Evolutionary conservation across 1,284 basidiomycete genomes (phyloP), one percentile per base, ranked within the genome.

Genomic region (Ustilago bromivora): DNA sequence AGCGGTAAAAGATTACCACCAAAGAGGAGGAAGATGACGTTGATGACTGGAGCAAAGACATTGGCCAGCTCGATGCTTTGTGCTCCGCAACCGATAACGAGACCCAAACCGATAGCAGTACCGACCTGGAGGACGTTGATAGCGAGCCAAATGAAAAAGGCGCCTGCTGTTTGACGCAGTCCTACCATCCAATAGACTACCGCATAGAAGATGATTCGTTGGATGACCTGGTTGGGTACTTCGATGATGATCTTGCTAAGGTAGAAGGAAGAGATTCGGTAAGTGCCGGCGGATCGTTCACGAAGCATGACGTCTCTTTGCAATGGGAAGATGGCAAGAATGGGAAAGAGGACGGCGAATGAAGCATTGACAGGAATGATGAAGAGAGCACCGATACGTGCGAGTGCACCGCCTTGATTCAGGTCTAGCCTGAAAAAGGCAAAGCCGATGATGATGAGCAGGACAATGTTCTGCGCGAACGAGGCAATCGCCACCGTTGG

Each of bases 1-100:
- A 75, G 61, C 10, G 80, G 80, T 4, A 82, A 52, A 10, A 82
- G 55, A 36, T 79, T 80, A 3, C 77, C 76, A 31, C 79, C 80
- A 17, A 82, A 82, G 11, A 82, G 73, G 3, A 82, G 64, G 57
- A 78, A 80, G 58, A 80, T 52, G 41, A 81, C 80, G 61, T 78
- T 81, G 67, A 81, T 78, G 19, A 80, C 63, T 17, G 80, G 80
- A 11, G 80, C 80, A 36, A 81, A 70, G 40, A 81, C 72, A 51
- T 78, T 79, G 17, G 77, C 79, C 3, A 79, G 51, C 23, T 81
- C 73, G 38, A 81, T 73, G 10, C 47, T 63, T 1, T 64, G 61
- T 12, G 74, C 62, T 3, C 73, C 70, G 35, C 67, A 71, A 2
- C 79, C 79, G 36, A 81, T 77, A 9, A 70, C 66, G 4, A 81